These are phyloP conservation scores for Erodium maritimum DNA, from an alignment of 345 rosid genomes.

Conservation along the genomic window DNA sequence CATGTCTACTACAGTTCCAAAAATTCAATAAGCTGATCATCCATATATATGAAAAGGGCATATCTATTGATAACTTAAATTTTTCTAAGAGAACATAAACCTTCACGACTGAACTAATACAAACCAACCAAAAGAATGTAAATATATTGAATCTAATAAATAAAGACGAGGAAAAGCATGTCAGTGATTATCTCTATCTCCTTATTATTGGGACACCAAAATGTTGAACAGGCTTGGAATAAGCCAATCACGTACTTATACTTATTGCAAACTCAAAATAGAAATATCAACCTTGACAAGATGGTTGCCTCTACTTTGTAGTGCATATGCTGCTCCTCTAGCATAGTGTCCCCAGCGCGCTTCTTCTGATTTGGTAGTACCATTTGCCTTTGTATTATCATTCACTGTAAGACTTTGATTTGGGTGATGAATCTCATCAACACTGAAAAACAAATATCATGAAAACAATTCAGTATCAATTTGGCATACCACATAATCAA, in stretches of 20 bases:
- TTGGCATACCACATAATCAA: not conserved
- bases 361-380: conserved; percentile 23
- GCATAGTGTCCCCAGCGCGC: conserved; percentile 83
- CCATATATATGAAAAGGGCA: no score
- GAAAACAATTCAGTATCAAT: conserved; percentile 1
- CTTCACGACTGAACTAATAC: no score
- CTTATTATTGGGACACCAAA: no score
- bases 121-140: no score
- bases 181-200: no score
- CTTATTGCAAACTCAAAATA: conserved; percentile 1
- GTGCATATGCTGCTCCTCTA: conserved; percentile 75
- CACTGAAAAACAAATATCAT: conserved; percentile 22
- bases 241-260: not conserved
- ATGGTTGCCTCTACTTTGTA: conserved; percentile 46
- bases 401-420: conserved; percentile 18
- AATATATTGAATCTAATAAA: no score
- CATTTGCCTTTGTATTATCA: conserved; percentile 17
- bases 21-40: no score
- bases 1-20: no score
- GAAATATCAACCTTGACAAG: conserved; percentile 42
- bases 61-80: no score
- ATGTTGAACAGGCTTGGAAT: not conserved
- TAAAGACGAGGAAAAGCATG: no score
- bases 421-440: conserved; percentile 57
- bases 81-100: no score